A percentile compares a stretch with the other conserved stretches of the same genome.
Conservation (phyloP, 129 eudicot genomes). For the Tagetes erecta region DNA sequence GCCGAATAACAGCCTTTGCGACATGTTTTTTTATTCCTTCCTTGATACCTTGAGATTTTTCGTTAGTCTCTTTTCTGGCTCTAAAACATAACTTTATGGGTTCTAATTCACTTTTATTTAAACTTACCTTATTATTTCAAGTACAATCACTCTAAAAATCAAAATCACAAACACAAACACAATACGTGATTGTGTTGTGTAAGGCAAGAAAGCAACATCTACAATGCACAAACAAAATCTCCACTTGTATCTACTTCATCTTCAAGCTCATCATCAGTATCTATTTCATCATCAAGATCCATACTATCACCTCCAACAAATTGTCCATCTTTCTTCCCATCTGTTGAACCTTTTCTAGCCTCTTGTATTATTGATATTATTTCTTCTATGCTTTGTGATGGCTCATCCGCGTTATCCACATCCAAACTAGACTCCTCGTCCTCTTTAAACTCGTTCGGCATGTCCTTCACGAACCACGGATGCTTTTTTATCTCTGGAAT, state of each 20-base stretch:
- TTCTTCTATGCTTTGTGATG: slow-evolving; percentile 58
- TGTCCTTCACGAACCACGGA: slow-evolving; percentile 73
- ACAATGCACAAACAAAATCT: slow-evolving; percentile 81
- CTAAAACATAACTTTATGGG: too few species aligned
- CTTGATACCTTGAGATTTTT: too few species aligned
- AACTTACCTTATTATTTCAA: too few species aligned
- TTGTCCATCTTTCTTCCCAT: slow-evolving; percentile 40
- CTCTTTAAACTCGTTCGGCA: slow-evolving; percentile 43
- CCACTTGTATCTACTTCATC: slow-evolving; percentile 59
- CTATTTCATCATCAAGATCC: slow-evolving; percentile 78
- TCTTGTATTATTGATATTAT: slow-evolving; percentile 60
- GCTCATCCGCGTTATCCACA: slow-evolving; percentile 12
- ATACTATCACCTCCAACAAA: slow-evolving; percentile 63
- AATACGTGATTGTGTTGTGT: too few species aligned
- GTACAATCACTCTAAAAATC: too few species aligned
- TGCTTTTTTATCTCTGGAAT: slow-evolving; percentile 73
- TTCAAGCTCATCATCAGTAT: slow-evolving; percentile 68
- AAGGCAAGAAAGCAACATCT: slow-evolving; percentile 14
- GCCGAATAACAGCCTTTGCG: too few species aligned
- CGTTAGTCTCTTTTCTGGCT: too few species aligned
- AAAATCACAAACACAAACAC: slow-evolving; percentile 3
- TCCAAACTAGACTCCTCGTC: slow-evolving; percentile 41
- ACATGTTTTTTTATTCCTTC: too few species aligned
- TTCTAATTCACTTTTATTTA: too few species aligned
- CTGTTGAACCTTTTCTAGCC: slow-evolving; percentile 49